Base-by-base conservation (phyloP, 257 asterid species). In the Solanum chiquidenum region DNA sequence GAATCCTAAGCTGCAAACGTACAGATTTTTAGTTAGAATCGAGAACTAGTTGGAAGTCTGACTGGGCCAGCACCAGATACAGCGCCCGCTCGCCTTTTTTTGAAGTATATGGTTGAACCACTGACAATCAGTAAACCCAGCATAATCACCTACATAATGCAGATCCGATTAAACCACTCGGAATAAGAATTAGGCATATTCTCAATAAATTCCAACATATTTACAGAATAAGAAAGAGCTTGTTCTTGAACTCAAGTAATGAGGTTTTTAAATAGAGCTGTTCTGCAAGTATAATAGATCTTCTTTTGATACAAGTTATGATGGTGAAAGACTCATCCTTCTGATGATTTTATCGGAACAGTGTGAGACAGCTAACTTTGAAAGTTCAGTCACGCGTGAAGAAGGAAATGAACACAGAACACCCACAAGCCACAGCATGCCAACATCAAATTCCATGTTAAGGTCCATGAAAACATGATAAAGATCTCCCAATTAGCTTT, bases 51-150 rank as follows among this genome's bases (percentile, higher is more conserved):
- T 14, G 98, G 95, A 88, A 94, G 91, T 91, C 98, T 94, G 60
- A 92, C 91, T 83, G 93, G 92, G 37, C 90, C 94, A 49, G 91
- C 94, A 35, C n/a, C 62, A 52, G 62, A 52, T 52, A 52, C 62
- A 52, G 62, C n/a, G 9, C 92, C 87, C 25, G 90, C 83, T 89
- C 96, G 93, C 90, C 88, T 94, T 88, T 93, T 91, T 90, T 93
- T 94, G 90, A 89, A 90, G 93, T 91, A 95, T 76, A 97, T 93
- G 82, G 95, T 92, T 1, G 98, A 94, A 88, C 99, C 98, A 84
- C 99, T 95, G 84, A 94, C 72, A 62, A 95, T 62, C 89, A 95
- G 93, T 93, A 94, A 91, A 55, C 91, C 95, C 88, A 94, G 4
- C 93, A 95, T 95, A 80, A 95, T 87, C 79, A 89, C 94, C 99